Evolutionary conservation across 768 basidiomycete genomes (phyloP), one percentile per base, ranked within the genome.

Genomic region (Amanita polypyramis): DNA sequence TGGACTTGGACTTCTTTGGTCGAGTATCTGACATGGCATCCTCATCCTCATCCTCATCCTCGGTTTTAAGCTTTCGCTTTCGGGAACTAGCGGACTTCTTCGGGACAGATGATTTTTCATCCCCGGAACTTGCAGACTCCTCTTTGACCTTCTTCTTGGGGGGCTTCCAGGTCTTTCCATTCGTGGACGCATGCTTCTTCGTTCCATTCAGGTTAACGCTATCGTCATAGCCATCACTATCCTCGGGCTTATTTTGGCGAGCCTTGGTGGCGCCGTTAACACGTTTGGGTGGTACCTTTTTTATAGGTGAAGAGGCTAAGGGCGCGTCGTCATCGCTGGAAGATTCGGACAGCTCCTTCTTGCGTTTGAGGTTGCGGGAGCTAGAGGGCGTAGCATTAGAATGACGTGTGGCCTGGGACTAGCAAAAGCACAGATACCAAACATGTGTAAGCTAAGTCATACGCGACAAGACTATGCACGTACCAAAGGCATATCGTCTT

Each of bases 301-400:
- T 87, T 3, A 67, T 70, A 15, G 83, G 84, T 33, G 86, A 85
- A 21, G 84, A 82, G 42, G 84, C 80, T 33, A 86, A 73, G 45
- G 83, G 84, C 14, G 68, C 69, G 47, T 87, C 84, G 53, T 88
- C 82, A 39, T 85, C 84, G 51, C 79, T 82, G 23, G 80, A 83
- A 43, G 79, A 74, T 50, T 75, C 74, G 51, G 72, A 71, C 21
- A 66, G 60, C 20, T 69, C 64, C 56, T 76, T 77, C 68, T 81
- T 82, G 59, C 82, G 77, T 66, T 88, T 89, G 51, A 68, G 51
- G 41, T 55, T 60, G 43, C 67, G 67, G 41, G 62, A 56, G 41
- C 64, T 10, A 6, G 34, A 60, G 17, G 64, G 62, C 17, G 59
- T 57, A 55, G 71, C 64, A 61, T 76, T 74, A 23, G 71, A 65